These are phyloP conservation scores for Talaromyces atroroseus DNA, from an alignment of 2,329 filamentous ascomycete genomes.

Conservation along the genomic window DNA sequence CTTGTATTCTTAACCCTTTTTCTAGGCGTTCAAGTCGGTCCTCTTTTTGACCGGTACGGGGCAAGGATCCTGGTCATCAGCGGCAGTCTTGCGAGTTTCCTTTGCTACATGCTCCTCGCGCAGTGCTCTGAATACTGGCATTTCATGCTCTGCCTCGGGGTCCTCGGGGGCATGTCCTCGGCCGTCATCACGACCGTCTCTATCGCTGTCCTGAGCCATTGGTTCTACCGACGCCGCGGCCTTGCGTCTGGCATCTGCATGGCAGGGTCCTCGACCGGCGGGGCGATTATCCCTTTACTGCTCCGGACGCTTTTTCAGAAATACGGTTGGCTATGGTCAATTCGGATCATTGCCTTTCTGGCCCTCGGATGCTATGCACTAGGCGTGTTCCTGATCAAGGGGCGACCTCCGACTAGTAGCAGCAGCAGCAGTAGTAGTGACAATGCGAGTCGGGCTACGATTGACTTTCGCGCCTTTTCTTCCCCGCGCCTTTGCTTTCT, in stretches of 20 bases:
- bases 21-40: conserved; percentile 45
- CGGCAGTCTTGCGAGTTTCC: conserved; percentile 34
- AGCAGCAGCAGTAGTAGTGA: no score
- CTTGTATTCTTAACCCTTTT: conserved; percentile 43
- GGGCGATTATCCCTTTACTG: conserved; percentile 33
- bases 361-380: conserved; percentile 29
- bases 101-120: conserved; percentile 43
- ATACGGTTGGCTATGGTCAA: conserved; percentile 33
- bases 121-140: conserved; percentile 47
- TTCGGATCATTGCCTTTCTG: conserved; percentile 33
- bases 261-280: conserved; percentile 35
- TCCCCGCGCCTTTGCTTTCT: conserved; percentile 40
- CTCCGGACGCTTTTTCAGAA: conserved; percentile 28
- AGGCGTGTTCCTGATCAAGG: conserved; percentile 30
- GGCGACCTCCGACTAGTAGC: conserved; percentile 26
- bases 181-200: conserved; percentile 34
- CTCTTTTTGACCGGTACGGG: conserved; percentile 46
- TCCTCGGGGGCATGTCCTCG: conserved; percentile 31
- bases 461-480: conserved; percentile 40
- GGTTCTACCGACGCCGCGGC: conserved; percentile 35
- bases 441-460: no score
- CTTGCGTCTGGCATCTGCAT: conserved; percentile 38
- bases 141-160: conserved; percentile 38
- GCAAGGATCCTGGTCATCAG: conserved; percentile 36
- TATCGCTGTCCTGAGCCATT: conserved; percentile 36